Conservation (phyloP, 768 basidiomycete species). For the Pisolithus microcarpus region DNA sequence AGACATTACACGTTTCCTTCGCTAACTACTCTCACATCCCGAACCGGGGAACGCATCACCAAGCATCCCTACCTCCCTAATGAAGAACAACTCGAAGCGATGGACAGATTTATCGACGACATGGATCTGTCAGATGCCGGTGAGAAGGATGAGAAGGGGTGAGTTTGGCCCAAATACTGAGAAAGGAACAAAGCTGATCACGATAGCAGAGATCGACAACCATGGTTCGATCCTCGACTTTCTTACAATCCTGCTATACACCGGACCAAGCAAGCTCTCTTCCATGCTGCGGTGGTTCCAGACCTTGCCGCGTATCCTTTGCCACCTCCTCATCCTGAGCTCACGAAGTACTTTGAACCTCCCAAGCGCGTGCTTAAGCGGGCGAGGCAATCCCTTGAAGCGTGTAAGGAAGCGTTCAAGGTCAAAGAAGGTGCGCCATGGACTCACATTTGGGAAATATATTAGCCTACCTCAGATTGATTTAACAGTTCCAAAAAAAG, state of each 20-base stretch:
- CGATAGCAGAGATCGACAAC: constrained; percentile 41
- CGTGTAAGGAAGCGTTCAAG: constrained; percentile 61
- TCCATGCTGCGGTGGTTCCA: constrained; percentile 74
- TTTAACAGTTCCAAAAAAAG: constrained; percentile 54
- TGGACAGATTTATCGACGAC: constrained; percentile 81
- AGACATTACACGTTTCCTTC: constrained; percentile 84
- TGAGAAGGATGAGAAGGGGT: constrained; percentile 74
- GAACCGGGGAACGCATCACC: constrained; percentile 63
- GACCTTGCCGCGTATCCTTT: constrained; percentile 72
- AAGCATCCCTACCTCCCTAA: constrained; percentile 84
- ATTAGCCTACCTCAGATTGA: background rate
- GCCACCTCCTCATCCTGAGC: constrained; percentile 78
- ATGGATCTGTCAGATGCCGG: constrained; percentile 82
- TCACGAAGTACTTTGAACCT: constrained; percentile 77
- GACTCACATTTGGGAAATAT: background rate
- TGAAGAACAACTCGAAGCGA: constrained; percentile 64
- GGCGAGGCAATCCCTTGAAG: constrained; percentile 47
- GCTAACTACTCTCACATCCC: constrained; percentile 63
- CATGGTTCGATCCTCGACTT: constrained; percentile 72
- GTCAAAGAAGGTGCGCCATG: constrained; percentile 61
- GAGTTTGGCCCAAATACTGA: constrained; percentile 11
- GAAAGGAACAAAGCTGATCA: background rate
- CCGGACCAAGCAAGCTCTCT: constrained; percentile 86
- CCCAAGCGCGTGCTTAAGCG: constrained; percentile 63
- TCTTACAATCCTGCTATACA: constrained; percentile 91